Evolutionary conservation across 2,329 filamentous ascomycete genomes (phyloP).

Genomic region (Epichloe sp.): DNA sequence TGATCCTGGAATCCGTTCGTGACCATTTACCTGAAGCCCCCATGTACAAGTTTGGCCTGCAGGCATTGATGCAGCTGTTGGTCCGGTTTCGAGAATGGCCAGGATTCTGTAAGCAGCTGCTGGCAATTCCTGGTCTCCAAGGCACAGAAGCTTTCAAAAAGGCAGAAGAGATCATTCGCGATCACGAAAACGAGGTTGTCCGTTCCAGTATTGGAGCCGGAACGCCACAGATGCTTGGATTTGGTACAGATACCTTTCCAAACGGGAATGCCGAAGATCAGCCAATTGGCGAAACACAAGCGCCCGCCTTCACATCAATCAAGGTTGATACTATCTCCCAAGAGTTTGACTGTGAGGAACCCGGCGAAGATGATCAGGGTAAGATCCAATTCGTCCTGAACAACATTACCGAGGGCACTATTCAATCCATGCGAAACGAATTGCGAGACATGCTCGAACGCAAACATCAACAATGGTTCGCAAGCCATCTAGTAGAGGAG

Average conservation of each 20-base stretch:
- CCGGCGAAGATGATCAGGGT: constrained; percentile 73
- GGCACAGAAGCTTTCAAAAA: constrained; percentile 75
- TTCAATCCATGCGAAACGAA: constrained; percentile 72
- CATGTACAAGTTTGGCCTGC: constrained; percentile 97
- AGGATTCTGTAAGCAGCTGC: constrained; percentile 76
- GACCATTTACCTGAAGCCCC: constrained; percentile 71
- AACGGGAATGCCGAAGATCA: constrained; percentile 62
- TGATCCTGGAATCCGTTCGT: constrained; percentile 93
- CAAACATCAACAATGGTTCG: constrained; percentile 91
- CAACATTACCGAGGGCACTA: constrained; percentile 84
- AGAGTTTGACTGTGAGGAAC: constrained; percentile 61
- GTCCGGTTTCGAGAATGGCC: constrained; percentile 83
- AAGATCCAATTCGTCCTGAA: constrained; percentile 93
- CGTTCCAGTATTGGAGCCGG: constrained; percentile 40
- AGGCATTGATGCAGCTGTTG: constrained; percentile 82
- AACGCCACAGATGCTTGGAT: constrained; percentile 21
- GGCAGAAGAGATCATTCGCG: constrained; percentile 66
- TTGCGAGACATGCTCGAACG: constrained; percentile 66
- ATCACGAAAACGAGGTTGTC: constrained; percentile 48
- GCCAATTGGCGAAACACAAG: constrained; percentile 41
- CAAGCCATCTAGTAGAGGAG: constrained; percentile 85
- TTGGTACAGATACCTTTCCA: constrained; percentile 37
- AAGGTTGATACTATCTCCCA: constrained; percentile 57
- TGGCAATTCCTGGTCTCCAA: constrained; percentile 69
- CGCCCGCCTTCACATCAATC: constrained; percentile 65